A percentile compares a stretch with the other conserved stretches of the same genome.
Evolutionary conservation across 192 early-diverging fungal genomes (phyloP).

Genomic region (Umbelopsis isabellina): DNA sequence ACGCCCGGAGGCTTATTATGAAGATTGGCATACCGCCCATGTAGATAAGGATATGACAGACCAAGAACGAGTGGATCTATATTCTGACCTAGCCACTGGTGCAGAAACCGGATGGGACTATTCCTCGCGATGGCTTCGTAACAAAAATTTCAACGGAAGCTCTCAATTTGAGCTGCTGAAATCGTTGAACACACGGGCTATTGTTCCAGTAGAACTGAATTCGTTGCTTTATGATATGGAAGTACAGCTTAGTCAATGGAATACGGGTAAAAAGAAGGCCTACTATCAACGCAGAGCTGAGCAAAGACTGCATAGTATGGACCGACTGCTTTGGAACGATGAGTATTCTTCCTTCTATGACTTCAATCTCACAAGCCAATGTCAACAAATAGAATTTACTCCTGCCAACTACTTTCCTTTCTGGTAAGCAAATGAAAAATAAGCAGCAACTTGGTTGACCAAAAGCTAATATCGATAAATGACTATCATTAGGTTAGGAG

Average conservation of each 20-base stretch:
- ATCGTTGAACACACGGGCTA: constrained; percentile 53
- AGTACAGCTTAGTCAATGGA: constrained; percentile 41
- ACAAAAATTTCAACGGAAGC: constrained; percentile 20
- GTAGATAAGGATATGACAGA: constrained; percentile 40
- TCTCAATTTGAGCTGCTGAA: constrained; percentile 44
- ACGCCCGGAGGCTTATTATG: constrained; percentile 68
- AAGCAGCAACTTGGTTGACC: neutral
- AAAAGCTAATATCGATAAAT: neutral
- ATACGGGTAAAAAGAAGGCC: neutral
- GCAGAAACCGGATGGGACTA: constrained; percentile 81
- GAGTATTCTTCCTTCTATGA: constrained; percentile 53
- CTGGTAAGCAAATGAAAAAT: constrained; percentile 48
- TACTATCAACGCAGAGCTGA: constrained; percentile 42
- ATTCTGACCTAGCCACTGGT: constrained; percentile 66
- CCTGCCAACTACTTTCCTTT: constrained; percentile 63
- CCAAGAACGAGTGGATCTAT: constrained; percentile 43
- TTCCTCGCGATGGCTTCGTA: constrained; percentile 61
- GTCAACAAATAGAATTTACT: constrained; percentile 41
- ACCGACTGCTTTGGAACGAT: constrained; percentile 56
- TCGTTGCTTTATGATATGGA: constrained; percentile 67
- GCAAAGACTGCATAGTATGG: constrained; percentile 49
- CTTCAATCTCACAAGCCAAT: constrained; percentile 50
- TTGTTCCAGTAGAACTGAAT: constrained; percentile 76
- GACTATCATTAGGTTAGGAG: constrained; percentile 22
- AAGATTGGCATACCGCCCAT: constrained; percentile 59